Evolutionary conservation across 2,329 filamentous ascomycete genomes (phyloP).

Genomic region (Chaetomiaceae sp.): DNA sequence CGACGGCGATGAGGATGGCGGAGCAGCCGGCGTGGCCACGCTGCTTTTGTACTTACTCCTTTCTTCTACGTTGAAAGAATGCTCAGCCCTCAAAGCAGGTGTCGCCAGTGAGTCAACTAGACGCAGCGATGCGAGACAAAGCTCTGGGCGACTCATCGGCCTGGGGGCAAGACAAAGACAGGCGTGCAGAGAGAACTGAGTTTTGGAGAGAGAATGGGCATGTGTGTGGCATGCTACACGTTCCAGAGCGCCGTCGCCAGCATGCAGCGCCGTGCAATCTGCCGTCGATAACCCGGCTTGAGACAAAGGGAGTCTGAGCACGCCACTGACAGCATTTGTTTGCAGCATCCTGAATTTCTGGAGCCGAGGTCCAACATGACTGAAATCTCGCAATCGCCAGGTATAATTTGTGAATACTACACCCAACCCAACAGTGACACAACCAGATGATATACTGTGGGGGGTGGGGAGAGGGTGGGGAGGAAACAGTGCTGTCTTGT

Average conservation of each 20-base stretch:
- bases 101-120: slow-evolving; percentile 21
- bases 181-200: background rate
- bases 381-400: too few relatives aligned
- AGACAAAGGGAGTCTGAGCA: slow-evolving; percentile 13
- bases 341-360: background rate
- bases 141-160: slow-evolving; percentile 15
- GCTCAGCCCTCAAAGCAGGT: slow-evolving; percentile 19
- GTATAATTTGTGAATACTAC: background rate
- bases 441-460: too few relatives aligned
- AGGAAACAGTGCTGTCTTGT: background rate
- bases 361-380: slow-evolving; percentile 6
- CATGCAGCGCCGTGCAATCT: slow-evolving; percentile 4
- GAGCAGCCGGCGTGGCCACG: slow-evolving; percentile 7
- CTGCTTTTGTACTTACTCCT: slow-evolving; percentile 16
- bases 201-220: background rate
- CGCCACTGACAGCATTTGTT: slow-evolving; percentile 15
- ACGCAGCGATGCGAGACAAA: slow-evolving; percentile 25
- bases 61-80: slow-evolving; percentile 20
- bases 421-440: too few relatives aligned
- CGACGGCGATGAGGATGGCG: slow-evolving; percentile 2
- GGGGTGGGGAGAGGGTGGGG: too few relatives aligned
- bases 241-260: slow-evolving; percentile 7
- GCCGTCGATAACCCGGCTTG: background rate
- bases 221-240: slow-evolving; percentile 6
- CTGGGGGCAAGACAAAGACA: slow-evolving; percentile 2